These are phyloP conservation scores for Kodamaea ohmeri DNA, from an alignment of 1,139 yeast species.

Conservation along the genomic window DNA sequence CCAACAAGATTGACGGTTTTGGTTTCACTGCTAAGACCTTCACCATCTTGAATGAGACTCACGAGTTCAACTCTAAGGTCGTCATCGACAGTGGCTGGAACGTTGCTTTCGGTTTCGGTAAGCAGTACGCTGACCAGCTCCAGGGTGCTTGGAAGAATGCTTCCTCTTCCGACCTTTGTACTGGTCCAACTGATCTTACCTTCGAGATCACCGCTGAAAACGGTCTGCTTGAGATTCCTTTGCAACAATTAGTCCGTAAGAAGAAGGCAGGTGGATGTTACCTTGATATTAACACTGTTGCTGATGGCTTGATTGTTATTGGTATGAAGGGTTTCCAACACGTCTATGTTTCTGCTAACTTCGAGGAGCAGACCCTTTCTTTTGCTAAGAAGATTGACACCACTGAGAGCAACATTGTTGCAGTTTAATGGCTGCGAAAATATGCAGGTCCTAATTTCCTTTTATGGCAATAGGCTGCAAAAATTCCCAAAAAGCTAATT, in stretches of 20 bases:
- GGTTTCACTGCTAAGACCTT: neutral
- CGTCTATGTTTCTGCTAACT: constrained; percentile 1
- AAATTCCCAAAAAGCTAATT: too few relatives aligned
- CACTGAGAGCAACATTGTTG: neutral
- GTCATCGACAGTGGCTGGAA: constrained; percentile 3
- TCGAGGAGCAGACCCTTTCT: neutral
- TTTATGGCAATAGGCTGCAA: too few relatives aligned
- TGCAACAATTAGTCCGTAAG: constrained; percentile 1
- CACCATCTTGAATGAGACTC: neutral
- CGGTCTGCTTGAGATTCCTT: constrained; percentile 1
- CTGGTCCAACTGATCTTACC: constrained; percentile 1
- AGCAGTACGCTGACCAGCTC: neutral
- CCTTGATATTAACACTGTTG: neutral
- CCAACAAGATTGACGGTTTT: neutral
- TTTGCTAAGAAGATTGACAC: neutral
- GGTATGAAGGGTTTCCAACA: constrained; percentile 4
- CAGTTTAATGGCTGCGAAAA: too few relatives aligned
- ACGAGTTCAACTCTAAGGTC: neutral
- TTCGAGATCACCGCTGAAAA: neutral
- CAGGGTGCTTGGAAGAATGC: neutral
- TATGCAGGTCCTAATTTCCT: too few relatives aligned
- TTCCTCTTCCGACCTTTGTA: neutral
- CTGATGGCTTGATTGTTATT: constrained; percentile 1
- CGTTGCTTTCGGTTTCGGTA: neutral
- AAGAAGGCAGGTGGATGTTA: constrained; percentile 1